Evolutionary conservation across 1,284 basidiomycete species (phyloP).

Genomic region (Sanguinoderma infundibulare): DNA sequence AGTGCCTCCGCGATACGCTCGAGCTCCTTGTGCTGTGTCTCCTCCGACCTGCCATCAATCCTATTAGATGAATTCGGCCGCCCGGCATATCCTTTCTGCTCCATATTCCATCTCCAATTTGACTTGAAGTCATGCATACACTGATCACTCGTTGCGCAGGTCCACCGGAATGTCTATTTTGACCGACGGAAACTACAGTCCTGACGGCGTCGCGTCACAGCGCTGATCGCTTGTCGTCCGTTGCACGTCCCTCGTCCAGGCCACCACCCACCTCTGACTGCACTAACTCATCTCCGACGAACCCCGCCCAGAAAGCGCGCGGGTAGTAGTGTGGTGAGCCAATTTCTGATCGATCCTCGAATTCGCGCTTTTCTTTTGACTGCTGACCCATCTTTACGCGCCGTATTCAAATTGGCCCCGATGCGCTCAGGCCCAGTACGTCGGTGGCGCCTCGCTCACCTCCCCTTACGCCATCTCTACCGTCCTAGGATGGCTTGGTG

Average conservation of each 20-base stretch:
- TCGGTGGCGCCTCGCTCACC: conserved; percentile 10
- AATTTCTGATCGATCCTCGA: background rate
- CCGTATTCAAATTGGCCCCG: conserved; percentile 2
- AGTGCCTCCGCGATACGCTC: too few species aligned
- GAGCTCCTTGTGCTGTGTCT: too few species aligned
- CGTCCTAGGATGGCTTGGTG: background rate
- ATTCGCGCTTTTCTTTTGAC: background rate
- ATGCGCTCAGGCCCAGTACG: background rate
- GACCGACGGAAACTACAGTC: background rate
- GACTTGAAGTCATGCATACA: background rate
- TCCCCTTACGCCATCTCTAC: background rate
- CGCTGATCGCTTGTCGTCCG: background rate
- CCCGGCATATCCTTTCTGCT: background rate
- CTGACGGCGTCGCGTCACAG: background rate
- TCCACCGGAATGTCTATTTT: background rate
- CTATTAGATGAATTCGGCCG: background rate
- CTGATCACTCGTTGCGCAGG: background rate
- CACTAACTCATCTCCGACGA: background rate
- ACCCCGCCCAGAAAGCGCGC: background rate
- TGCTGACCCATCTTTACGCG: conserved; percentile 13
- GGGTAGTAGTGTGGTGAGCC: background rate
- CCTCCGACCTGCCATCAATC: too few species aligned
- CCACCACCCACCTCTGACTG: background rate
- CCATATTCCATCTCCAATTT: background rate
- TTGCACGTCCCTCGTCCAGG: background rate